Conservation (phyloP, 352 stramenopile genomes). For the Phytophthora kernoviae region DNA sequence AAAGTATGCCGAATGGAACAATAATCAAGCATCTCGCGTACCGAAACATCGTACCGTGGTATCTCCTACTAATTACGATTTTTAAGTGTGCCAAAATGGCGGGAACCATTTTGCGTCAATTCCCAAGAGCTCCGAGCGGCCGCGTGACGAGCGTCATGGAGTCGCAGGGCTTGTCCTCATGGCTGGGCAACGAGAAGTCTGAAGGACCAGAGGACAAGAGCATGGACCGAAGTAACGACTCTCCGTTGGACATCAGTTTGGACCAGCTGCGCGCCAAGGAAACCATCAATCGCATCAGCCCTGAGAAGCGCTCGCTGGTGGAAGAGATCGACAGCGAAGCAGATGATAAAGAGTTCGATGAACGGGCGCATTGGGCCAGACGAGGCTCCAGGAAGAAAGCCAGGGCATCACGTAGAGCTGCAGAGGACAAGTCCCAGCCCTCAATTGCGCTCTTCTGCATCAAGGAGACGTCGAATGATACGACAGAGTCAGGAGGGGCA, state of each 20-base stretch:
- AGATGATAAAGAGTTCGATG: constrained; percentile 77
- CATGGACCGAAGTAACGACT: constrained; percentile 21
- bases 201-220: constrained; percentile 6
- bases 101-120: constrained; percentile 12
- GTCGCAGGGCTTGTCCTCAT: constrained; percentile 42
- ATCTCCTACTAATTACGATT: constrained; percentile 2
- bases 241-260: constrained; percentile 47
- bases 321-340: constrained; percentile 78
- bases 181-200: constrained; percentile 32
- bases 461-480: constrained; percentile 13
- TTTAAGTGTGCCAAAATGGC: constrained; percentile 25
- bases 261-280: constrained; percentile 46
- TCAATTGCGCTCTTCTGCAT: constrained; percentile 74
- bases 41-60: too few relatives aligned
- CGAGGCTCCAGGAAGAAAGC: constrained; percentile 45
- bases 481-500: constrained; percentile 1
- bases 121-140: not conserved
- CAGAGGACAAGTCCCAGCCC: constrained; percentile 52
- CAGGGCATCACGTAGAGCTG: constrained; percentile 21
- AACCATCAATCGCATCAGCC: constrained; percentile 54
- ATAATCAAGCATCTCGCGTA: too few relatives aligned
- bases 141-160: constrained; percentile 21
- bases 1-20: too few relatives aligned
- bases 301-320: constrained; percentile 53
- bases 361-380: constrained; percentile 63